Evolutionary conservation across 116 monocot genomes (phyloP), one percentile per base, ranked within the genome.

Genomic region (Phalaenopsis hybrid): DNA sequence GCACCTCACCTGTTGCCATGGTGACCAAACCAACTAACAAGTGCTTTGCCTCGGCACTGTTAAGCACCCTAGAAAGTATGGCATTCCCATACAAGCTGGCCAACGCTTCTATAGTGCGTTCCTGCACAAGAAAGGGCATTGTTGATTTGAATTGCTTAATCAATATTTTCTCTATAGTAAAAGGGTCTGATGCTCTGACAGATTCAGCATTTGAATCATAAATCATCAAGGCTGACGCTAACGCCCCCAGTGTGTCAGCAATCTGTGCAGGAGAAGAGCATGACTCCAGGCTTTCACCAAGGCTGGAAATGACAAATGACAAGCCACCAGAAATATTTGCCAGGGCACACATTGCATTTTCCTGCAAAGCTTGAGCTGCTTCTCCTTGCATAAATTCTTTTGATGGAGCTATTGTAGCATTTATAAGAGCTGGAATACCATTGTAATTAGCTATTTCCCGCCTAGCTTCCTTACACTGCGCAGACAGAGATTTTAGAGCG

Each of bases 351-450:
- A 99, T 99, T 78, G 98, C 93, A 86, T 95, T 99, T 78, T 95
- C 98, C 59, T 99, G 98, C 81, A 99, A 87, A 77, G 93, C 90
- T 81, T 99, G 95, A 46, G 95, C 98, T 81, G 93, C 88, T 85
- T 99, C 98, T 13, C 98, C 98, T 89, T 95, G 95, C 98, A 99
- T 99, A 83, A 90, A 99, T 86, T 99, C 98, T 84, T 99, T 99
- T 61, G 98, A 99, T 77, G 98, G 98, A 83, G 98, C 98, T 81
- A 99, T 99, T 11, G 95, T 99, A 44, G 98, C 98, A 89, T 95
- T 99, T 81, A 99, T 95, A 67, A 99, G 79, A 87, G 93, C 87
- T 74, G 98, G 93, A 44, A 99, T 95, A 10, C 98, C 98, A 89
- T 89, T 92, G 63, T 81, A 93, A 85, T 81, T 89, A 76, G 95